These are phyloP conservation scores for Cystobasidium slooffiae DNA, from an alignment of 1,284 basidiomycete genomes.

Conservation along the genomic window DNA sequence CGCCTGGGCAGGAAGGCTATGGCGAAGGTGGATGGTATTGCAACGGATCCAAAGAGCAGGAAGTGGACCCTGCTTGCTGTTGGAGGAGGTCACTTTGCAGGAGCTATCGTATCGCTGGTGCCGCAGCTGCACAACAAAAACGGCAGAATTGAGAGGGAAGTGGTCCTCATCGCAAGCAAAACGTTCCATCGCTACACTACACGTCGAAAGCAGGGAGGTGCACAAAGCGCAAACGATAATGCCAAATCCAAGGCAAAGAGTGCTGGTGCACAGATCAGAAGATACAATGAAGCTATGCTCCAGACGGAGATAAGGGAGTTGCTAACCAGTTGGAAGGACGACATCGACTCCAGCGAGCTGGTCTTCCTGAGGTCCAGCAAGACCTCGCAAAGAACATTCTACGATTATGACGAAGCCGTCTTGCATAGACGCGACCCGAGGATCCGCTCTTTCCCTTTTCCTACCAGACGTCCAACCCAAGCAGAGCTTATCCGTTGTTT, in stretches of 20 bases:
- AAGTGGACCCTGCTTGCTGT: slow-evolving; percentile 94
- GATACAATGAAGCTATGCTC: slow-evolving; percentile 92
- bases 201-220: slow-evolving; percentile 94
- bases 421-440: slow-evolving; percentile 67
- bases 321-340: slow-evolving; percentile 79
- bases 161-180: slow-evolving; percentile 85
- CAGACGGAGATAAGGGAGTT: slow-evolving; percentile 86
- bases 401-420: slow-evolving; percentile 76
- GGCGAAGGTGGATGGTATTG: slow-evolving; percentile 44
- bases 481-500: slow-evolving; percentile 82
- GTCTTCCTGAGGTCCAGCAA: slow-evolving; percentile 88
- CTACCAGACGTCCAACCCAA: slow-evolving; percentile 63
- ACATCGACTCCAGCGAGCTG: slow-evolving; percentile 76
- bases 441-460: slow-evolving; percentile 87
- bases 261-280: slow-evolving; percentile 89
- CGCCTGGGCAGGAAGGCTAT: slow-evolving; percentile 51
- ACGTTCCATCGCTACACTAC: slow-evolving; percentile 99
- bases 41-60: slow-evolving; percentile 64
- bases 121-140: slow-evolving; percentile 60
- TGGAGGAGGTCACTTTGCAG: slow-evolving; percentile 96
- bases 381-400: slow-evolving; percentile 77
- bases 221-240: slow-evolving; percentile 89
- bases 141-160: slow-evolving; percentile 65
- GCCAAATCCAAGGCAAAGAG: slow-evolving; percentile 90
- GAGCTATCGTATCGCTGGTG: slow-evolving; percentile 71